Percentiles rank a stretch among this genome's conserved stretches.
Conservation (phyloP, 2,329 filamentous ascomycete genomes). For the Colletotrichum sublineola region DNA sequence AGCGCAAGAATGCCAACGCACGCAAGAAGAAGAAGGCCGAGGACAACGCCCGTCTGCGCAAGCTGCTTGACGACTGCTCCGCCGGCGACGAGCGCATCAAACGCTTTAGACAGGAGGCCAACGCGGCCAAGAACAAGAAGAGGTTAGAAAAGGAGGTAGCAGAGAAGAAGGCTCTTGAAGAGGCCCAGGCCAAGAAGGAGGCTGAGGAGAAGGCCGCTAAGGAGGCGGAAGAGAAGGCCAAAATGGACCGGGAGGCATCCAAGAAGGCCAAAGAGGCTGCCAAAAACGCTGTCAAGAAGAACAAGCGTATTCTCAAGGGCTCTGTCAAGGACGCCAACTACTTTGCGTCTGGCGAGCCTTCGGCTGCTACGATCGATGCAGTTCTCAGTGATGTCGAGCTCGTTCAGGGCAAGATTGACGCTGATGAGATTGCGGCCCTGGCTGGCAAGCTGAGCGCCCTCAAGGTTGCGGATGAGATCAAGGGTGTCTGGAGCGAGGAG, state of each 20-base stretch:
- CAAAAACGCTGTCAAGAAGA: slow-evolving; percentile 99
- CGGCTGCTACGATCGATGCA: slow-evolving; percentile 82
- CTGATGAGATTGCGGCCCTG: slow-evolving; percentile 88
- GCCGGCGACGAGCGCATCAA: slow-evolving; percentile 95
- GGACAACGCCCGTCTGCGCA: slow-evolving; percentile 90
- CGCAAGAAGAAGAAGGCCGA: slow-evolving; percentile 99
- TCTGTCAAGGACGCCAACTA: slow-evolving; percentile 99
- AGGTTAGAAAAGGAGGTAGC: slow-evolving; percentile 90
- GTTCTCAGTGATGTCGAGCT: slow-evolving; percentile 89
- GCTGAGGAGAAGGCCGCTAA: slow-evolving; percentile 84
- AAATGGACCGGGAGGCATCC: slow-evolving; percentile 82
- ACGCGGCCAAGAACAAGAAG: slow-evolving; percentile 97
- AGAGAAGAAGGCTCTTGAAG: slow-evolving; percentile 87
- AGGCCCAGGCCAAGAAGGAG: slow-evolving; percentile 84
- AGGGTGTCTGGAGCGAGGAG: slow-evolving; percentile 83
- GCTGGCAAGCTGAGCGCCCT: slow-evolving; percentile 84
- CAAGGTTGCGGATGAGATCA: slow-evolving; percentile 87
- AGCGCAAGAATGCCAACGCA: slow-evolving; percentile 97
- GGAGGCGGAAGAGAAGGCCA: slow-evolving; percentile 88
- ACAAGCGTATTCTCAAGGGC: slow-evolving; percentile 95
- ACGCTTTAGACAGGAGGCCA: slow-evolving; percentile 92
- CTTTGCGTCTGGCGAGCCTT: slow-evolving; percentile 80
- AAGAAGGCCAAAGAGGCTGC: slow-evolving; percentile 99
- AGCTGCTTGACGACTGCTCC: slow-evolving; percentile 88
- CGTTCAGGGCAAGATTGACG: slow-evolving; percentile 88